Base-by-base conservation (phyloP, 2,329 filamentous ascomycete species). In the Pyrenochaeta sp. region DNA sequence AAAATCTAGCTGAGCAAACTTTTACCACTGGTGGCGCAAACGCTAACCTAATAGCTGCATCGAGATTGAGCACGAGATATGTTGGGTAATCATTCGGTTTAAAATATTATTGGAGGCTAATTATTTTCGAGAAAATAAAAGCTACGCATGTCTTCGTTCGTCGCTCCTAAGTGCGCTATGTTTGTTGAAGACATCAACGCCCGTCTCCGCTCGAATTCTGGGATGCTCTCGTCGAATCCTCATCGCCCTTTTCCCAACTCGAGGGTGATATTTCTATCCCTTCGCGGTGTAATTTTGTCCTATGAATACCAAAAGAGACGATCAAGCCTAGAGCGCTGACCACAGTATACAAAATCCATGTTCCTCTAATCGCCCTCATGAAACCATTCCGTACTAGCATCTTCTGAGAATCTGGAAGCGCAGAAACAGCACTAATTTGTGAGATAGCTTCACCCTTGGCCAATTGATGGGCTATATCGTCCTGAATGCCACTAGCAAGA, bases 281-380 rank as follows among this genome's bases (percentile, higher is more conserved):
- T 20, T 53, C 31, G 2, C 54, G 48, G 37, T 53, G 53, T n/a
- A 76, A 43, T 36, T 56, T 74, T 9, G 62, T 60, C 49, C 73
- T 68, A 35, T 65, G 63, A 27, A 76, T 75, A 0, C 73, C 72
- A 32, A 74, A 71, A 17, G 71, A 73, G 1, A 70, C 51, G 3
- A 66, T 12, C 35, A 75, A 50, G 0, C 73, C 74, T 10, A 75
- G 4, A 0, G 53, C 67, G 27, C 79, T 79, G 1, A 80, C 56
- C 6, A 78, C 68, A 0, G 78, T 76, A 50, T 81, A 83, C 45
- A 83, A 77, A 35, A 84, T 80, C 79, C 82, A 84, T 61, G 81
- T 79, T 23, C 79, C 78, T 52, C 73, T 77, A 43, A 84, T 64
- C 3, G 77, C 74, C 29, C 69, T 67, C 6, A 74, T 77, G 54